These are phyloP conservation scores for Hyphopichia fennica DNA, from an alignment of 1,139 yeast genomes.

Conservation along the genomic window DNA sequence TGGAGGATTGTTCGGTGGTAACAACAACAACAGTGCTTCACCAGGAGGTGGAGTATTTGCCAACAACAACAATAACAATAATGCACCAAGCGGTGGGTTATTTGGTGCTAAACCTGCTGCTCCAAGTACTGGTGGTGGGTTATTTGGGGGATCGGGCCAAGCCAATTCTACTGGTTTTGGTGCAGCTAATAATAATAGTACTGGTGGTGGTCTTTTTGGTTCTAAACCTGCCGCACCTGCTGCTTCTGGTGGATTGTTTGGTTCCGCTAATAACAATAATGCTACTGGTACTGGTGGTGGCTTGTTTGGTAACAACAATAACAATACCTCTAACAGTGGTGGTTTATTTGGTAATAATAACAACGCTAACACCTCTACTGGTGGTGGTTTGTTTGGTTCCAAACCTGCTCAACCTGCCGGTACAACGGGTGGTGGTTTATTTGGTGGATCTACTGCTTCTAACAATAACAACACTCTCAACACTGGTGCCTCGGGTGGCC, in stretches of 20 bases:
- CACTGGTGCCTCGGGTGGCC: slow-evolving; percentile 21
- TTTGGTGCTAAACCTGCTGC: slow-evolving; percentile 12
- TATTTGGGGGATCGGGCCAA: slow-evolving; percentile 1
- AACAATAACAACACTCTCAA: slow-evolving; percentile 7
- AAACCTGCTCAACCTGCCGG: slow-evolving; percentile 5
- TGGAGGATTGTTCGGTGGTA: slow-evolving; percentile 45
- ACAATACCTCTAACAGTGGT: slow-evolving; percentile 16
- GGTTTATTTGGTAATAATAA: slow-evolving; percentile 36
- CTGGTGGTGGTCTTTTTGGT: slow-evolving; percentile 21
- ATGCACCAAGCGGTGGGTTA: slow-evolving; percentile 9
- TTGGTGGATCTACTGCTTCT: slow-evolving; percentile 10
- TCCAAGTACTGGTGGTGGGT: background rate
- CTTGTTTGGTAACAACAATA: slow-evolving; percentile 9
- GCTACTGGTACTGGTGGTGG: slow-evolving; percentile 18
- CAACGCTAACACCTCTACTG: slow-evolving; percentile 2
- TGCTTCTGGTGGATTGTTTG: slow-evolving; percentile 14
- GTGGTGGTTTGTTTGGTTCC: slow-evolving; percentile 20
- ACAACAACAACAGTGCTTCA: slow-evolving; percentile 4
- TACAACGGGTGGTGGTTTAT: slow-evolving; percentile 10
- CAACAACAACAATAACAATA: slow-evolving; percentile 5
- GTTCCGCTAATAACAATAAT: slow-evolving; percentile 12
- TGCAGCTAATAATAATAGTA: background rate
- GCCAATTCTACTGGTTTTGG: slow-evolving; percentile 20
- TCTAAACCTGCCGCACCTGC: slow-evolving; percentile 6
- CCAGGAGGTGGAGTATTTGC: slow-evolving; percentile 12